Evolutionary conservation across 78 protist genomes (phyloP).

Genomic region (Protostelium mycophagum): DNA sequence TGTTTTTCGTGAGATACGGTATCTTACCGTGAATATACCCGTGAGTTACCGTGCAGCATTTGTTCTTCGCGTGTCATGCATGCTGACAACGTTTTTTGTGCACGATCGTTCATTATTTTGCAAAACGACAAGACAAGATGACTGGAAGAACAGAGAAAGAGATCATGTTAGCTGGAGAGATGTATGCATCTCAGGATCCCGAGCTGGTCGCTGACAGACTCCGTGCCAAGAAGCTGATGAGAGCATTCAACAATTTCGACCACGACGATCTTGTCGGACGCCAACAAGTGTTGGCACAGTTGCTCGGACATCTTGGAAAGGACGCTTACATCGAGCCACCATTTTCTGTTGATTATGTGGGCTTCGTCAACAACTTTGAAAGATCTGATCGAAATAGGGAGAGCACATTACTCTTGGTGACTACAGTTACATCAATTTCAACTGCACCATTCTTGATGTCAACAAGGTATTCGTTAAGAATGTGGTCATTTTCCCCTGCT

Average conservation of each 20-base stretch:
- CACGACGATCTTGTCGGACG: neutral
- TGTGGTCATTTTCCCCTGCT: neutral
- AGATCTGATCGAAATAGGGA: constrained; percentile 10
- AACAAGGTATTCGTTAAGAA: constrained; percentile 9
- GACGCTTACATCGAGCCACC: constrained; percentile 29
- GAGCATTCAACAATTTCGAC: neutral
- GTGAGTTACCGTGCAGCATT: no score
- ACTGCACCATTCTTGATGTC: constrained; percentile 22
- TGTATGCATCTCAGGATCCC: constrained; percentile 10
- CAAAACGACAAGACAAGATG: no score
- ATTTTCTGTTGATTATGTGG: constrained; percentile 57
- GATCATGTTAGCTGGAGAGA: constrained; percentile 25
- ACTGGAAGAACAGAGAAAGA: constrained; percentile 26
- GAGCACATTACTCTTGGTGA: constrained; percentile 16
- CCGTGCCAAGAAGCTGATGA: neutral
- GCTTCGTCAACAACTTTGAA: constrained; percentile 25
- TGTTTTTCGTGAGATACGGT: no score
- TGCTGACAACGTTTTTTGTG: no score
- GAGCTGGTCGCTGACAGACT: constrained; percentile 16
- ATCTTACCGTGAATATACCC: no score
- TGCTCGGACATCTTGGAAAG: constrained; percentile 14
- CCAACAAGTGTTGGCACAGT: neutral
- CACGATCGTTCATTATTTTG: no score
- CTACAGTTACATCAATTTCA: constrained; percentile 20
- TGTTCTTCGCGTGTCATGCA: no score